Conservation (phyloP, 2,329 filamentous ascomycete species). For the Parastagonospora nodorum region DNA sequence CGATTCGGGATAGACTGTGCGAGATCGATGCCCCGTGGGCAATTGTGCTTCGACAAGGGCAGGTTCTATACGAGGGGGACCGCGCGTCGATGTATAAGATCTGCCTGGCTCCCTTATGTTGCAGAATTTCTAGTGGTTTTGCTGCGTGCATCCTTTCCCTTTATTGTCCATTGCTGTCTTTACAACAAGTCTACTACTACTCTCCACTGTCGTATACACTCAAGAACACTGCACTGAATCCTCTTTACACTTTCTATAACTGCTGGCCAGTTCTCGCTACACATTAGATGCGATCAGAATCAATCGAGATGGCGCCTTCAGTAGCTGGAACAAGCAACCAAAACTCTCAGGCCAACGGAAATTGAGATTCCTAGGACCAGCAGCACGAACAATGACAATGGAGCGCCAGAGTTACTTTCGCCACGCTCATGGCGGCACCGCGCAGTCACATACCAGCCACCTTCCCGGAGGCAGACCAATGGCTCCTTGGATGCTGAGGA, state of each 20-base stretch:
- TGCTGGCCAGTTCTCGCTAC: slow-evolving; percentile 40
- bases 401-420: slow-evolving; percentile 27
- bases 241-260: slow-evolving; percentile 10
- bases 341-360: slow-evolving; percentile 36
- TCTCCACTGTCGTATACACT: not conserved
- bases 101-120: slow-evolving; percentile 1
- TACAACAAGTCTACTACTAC: not conserved
- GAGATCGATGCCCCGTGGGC: slow-evolving; percentile 23
- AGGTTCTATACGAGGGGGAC: slow-evolving; percentile 20
- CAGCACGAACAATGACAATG: slow-evolving; percentile 11
- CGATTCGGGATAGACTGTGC: slow-evolving; percentile 9
- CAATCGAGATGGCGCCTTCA: slow-evolving; percentile 31
- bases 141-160: not conserved
- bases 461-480: slow-evolving; percentile 34
- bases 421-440: slow-evolving; percentile 41
- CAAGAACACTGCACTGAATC: not conserved
- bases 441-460: slow-evolving; percentile 31
- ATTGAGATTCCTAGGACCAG: slow-evolving; percentile 35
- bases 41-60: slow-evolving; percentile 13
- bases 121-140: not conserved
- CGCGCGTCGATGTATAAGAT: slow-evolving; percentile 23
- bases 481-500: slow-evolving; percentile 56
- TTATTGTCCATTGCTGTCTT: not conserved
- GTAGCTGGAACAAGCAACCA: slow-evolving; percentile 30
- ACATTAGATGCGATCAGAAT: slow-evolving; percentile 3